These are phyloP conservation scores for Pleurotus ostreatus DNA, from an alignment of 768 basidiomycete species.

Conservation along the genomic window DNA sequence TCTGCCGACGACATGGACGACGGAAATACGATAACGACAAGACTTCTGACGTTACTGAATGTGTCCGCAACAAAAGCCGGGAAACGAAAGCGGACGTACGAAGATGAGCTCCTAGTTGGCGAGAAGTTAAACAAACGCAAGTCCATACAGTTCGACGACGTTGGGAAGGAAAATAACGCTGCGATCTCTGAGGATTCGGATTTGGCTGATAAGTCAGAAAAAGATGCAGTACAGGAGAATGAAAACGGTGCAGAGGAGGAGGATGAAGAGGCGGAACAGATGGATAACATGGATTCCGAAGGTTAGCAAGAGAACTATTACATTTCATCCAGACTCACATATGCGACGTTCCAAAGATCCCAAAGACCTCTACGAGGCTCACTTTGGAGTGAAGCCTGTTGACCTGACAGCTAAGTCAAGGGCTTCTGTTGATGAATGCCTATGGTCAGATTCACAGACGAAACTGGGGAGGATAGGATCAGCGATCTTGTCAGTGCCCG, in stretches of 20 bases:
- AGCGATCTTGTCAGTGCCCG: conserved; percentile 45
- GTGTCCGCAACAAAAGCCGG: conserved; percentile 75
- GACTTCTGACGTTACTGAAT: conserved; percentile 84
- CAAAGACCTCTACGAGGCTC: conserved; percentile 59
- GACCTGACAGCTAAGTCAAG: conserved; percentile 47
- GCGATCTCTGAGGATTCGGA: conserved; percentile 15
- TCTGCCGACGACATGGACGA: conserved; percentile 26
- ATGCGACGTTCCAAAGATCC: conserved; percentile 6
- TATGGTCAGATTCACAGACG: conserved; percentile 53
- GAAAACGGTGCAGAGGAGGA: conserved; percentile 19
- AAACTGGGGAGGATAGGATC: conserved; percentile 57
- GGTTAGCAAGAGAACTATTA: conserved; percentile 17
- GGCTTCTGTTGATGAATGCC: conserved; percentile 44
- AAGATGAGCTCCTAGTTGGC: conserved; percentile 39
- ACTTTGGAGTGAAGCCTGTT: conserved; percentile 65
- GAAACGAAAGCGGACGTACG: conserved; percentile 45
- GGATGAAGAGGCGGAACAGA: conserved; percentile 12
- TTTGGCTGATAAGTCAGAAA: conserved; percentile 10
- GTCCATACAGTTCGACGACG: conserved; percentile 26
- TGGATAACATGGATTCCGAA: conserved; percentile 22
- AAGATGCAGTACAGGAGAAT: conserved; percentile 14
- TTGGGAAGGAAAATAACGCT: conserved; percentile 8
- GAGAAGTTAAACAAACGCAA: conserved; percentile 73
- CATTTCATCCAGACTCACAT: too few species aligned
- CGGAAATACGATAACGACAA: conserved; percentile 62